Evolutionary conservation across 495 filamentous ascomycete genomes (phyloP).

Genomic region (Lophiostoma macrostomum): DNA sequence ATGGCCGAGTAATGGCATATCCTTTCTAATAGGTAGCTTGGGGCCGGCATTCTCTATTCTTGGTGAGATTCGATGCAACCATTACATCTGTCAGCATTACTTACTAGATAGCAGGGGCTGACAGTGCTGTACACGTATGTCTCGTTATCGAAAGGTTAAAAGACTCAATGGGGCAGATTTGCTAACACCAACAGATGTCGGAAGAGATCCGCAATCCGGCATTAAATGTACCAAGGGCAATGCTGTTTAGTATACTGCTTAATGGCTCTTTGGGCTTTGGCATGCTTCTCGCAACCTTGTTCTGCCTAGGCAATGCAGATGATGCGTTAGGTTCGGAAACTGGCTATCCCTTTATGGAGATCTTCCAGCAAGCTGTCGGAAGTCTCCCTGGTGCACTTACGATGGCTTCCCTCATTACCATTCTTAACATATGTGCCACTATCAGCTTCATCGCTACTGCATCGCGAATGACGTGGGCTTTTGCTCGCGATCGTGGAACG

Average conservation of each 20-base stretch:
- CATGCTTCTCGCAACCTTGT: slow-evolving; percentile 14
- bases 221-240: slow-evolving; percentile 1
- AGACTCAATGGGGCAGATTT: background rate
- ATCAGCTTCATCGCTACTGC: slow-evolving; percentile 8
- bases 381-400: slow-evolving; percentile 15
- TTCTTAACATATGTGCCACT: slow-evolving; percentile 5
- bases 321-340: background rate
- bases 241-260: slow-evolving; percentile 7
- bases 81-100: background rate
- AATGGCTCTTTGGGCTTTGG: slow-evolving; percentile 14
- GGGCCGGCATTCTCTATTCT: slow-evolving; percentile 10
- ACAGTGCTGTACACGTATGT: slow-evolving; percentile 17
- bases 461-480: slow-evolving; percentile 22
- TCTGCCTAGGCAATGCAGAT: slow-evolving; percentile 11
- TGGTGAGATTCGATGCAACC: background rate
- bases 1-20: slow-evolving; percentile 8
- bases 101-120: slow-evolving; percentile 12
- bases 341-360: slow-evolving; percentile 10
- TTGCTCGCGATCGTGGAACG: slow-evolving; percentile 13
- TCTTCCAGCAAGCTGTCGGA: slow-evolving; percentile 11
- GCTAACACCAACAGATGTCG: slow-evolving; percentile 13
- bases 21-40: slow-evolving; percentile 14
- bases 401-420: slow-evolving; percentile 15
- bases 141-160: background rate
- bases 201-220: slow-evolving; percentile 13